Conservation (phyloP, 495 filamentous ascomycete genomes). For the Penicillium malachiteum region DNA sequence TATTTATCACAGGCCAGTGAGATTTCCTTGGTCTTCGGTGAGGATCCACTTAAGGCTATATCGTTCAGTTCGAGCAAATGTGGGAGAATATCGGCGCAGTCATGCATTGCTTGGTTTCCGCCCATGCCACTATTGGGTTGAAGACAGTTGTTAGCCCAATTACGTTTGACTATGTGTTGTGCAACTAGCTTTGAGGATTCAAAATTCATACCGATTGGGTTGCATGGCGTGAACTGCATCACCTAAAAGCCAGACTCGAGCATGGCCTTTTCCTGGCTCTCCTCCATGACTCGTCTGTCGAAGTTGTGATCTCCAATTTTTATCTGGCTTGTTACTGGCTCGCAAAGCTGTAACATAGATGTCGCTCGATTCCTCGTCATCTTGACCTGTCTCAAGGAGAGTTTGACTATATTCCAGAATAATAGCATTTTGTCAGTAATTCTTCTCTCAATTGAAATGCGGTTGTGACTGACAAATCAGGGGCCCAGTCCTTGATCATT, state of each 20-base stretch:
- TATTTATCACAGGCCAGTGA: neutral
- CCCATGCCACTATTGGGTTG: neutral
- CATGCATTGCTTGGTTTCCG: neutral
- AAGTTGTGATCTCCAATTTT: neutral
- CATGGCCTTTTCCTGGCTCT: neutral
- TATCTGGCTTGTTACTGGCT: neutral
- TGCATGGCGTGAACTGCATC: neutral
- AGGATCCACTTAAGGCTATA: neutral
- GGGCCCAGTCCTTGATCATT: neutral
- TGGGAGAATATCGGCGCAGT: neutral
- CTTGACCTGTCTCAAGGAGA: neutral
- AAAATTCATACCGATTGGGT: neutral
- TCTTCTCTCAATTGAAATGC: too few species aligned
- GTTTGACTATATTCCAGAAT: neutral
- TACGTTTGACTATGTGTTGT: too few species aligned
- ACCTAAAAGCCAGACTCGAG: neutral
- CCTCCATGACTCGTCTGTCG: neutral
- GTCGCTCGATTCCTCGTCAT: neutral
- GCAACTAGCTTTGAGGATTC: neutral
- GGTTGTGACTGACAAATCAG: neutral
- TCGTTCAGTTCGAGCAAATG: neutral
- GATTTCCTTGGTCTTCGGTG: neutral
- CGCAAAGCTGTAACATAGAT: neutral
- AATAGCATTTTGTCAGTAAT: neutral
- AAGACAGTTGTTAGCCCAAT: too few species aligned